A percentile compares a stretch with the other conserved stretches of the same genome.
phyloP scores from a whole-genome alignment of 352 stramenopile species.

The Pythium grandisporangium region DNA sequence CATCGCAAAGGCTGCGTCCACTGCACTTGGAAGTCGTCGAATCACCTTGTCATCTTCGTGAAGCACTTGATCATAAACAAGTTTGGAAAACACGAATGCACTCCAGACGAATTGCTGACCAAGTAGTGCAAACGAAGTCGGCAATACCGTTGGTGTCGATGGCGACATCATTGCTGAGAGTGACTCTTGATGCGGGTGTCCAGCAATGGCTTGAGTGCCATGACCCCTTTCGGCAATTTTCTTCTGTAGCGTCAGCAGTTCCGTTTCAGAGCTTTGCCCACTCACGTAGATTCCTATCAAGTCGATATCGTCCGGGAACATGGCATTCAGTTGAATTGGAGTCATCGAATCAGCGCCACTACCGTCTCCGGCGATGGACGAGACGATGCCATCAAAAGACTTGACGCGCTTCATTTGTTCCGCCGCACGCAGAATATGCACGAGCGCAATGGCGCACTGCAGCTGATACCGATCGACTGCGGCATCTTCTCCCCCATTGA shows the following conservation, averaged over 20 bases:
- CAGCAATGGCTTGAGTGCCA: constrained; percentile 10
- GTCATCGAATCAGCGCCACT: constrained; percentile 11
- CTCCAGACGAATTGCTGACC: constrained; percentile 19
- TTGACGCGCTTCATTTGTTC: background rate
- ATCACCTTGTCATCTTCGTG: constrained; percentile 5
- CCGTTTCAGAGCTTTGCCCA: background rate
- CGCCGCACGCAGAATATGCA: constrained; percentile 9
- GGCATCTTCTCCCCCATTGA: constrained; percentile 9
- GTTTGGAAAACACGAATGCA: constrained; percentile 18
- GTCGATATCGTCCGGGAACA: constrained; percentile 4
- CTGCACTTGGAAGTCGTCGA: constrained; percentile 10
- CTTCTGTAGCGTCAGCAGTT: constrained; percentile 5
- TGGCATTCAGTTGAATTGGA: constrained; percentile 7
- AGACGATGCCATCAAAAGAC: constrained; percentile 3
- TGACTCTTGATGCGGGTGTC: constrained; percentile 7
- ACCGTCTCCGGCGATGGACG: constrained; percentile 6
- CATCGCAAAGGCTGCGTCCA: constrained; percentile 14
- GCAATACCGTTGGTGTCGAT: background rate
- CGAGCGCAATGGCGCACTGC: constrained; percentile 7
- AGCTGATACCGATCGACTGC: constrained; percentile 9
- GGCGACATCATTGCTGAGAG: background rate
- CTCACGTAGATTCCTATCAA: background rate
- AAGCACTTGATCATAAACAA: constrained; percentile 16
- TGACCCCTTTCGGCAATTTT: constrained; percentile 6
- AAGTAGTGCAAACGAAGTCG: constrained; percentile 11